Percentiles rank a stretch among this genome's conserved stretches.
Conservation (phyloP, 2,329 filamentous ascomycete species). For the Aspergillus felis region DNA sequence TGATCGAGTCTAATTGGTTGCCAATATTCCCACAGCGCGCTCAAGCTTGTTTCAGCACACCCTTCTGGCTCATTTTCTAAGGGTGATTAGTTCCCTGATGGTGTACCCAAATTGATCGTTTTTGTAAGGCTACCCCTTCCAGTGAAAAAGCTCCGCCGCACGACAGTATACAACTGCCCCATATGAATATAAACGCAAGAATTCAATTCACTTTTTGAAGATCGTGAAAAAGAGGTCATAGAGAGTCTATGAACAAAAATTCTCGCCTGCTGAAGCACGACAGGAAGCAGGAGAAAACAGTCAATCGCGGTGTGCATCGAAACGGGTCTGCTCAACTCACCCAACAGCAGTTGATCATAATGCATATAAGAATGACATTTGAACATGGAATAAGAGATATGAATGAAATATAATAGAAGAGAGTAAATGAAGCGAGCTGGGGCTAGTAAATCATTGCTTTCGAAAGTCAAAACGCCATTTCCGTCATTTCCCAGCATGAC, state of each 20-base stretch:
- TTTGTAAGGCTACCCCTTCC: not conserved
- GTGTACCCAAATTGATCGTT: not conserved
- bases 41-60: not conserved
- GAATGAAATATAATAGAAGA: constrained; percentile 1
- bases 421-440: constrained; percentile 7
- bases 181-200: not conserved
- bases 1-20: too few relatives aligned
- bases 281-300: not conserved
- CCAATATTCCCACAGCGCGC: not conserved
- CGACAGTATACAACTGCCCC: not conserved
- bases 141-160: not conserved
- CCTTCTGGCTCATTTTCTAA: not conserved
- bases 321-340: not conserved
- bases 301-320: not conserved
- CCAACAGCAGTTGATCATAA: not conserved
- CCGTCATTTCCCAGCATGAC: constrained; percentile 32
- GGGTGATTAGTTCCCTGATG: not conserved
- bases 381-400: not conserved
- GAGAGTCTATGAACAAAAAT: not conserved
- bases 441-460: constrained; percentile 14
- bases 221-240: not conserved
- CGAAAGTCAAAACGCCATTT: constrained; percentile 31
- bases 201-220: not conserved
- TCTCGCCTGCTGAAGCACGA: not conserved
- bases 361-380: not conserved